phyloP scores from a whole-genome alignment of 2,329 filamentous ascomycete species.

The Pseudohalonectria lignicola region DNA sequence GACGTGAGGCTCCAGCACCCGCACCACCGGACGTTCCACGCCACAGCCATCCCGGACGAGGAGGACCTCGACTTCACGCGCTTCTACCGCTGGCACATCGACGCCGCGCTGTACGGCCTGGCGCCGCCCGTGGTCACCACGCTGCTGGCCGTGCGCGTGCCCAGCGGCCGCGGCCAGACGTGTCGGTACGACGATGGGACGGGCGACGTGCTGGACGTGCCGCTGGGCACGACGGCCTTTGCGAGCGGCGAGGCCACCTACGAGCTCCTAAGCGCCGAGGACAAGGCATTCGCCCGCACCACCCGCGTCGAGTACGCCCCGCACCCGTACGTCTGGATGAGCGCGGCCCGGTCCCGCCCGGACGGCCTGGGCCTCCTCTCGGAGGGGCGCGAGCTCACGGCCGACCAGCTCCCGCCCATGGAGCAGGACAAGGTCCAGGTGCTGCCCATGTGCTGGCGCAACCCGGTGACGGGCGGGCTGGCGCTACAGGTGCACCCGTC shows the following conservation, averaged over 20 bases:
- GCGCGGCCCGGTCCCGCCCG: constrained; percentile 50
- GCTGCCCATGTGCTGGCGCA: constrained; percentile 68
- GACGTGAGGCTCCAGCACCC: constrained; percentile 62
- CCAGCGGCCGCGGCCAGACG: constrained; percentile 38
- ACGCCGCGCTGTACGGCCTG: constrained; percentile 64
- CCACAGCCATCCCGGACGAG: constrained; percentile 43
- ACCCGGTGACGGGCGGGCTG: constrained; percentile 57
- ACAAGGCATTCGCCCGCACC: constrained; percentile 56
- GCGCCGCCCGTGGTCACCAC: constrained; percentile 66
- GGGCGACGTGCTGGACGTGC: constrained; percentile 53
- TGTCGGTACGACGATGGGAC: constrained; percentile 65
- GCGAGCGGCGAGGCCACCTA: constrained; percentile 63
- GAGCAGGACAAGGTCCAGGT: constrained; percentile 57
- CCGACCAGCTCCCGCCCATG: constrained; percentile 50
- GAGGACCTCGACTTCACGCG: constrained; percentile 38
- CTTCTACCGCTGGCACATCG: constrained; percentile 74
- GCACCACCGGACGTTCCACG: constrained; percentile 69
- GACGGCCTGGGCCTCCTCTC: constrained; percentile 63
- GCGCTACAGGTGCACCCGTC: constrained; percentile 67
- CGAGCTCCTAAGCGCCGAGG: constrained; percentile 50
- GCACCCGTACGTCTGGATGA: constrained; percentile 80
- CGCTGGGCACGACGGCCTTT: constrained; percentile 68
- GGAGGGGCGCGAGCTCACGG: constrained; percentile 37
- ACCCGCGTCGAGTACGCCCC: constrained; percentile 65
- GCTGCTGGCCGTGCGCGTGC: constrained; percentile 63